Percentiles rank a stretch among this genome's conserved stretches.
Evolutionary conservation across 2,329 filamentous ascomycete species (phyloP).

Genomic region (Daldinia sp.): DNA sequence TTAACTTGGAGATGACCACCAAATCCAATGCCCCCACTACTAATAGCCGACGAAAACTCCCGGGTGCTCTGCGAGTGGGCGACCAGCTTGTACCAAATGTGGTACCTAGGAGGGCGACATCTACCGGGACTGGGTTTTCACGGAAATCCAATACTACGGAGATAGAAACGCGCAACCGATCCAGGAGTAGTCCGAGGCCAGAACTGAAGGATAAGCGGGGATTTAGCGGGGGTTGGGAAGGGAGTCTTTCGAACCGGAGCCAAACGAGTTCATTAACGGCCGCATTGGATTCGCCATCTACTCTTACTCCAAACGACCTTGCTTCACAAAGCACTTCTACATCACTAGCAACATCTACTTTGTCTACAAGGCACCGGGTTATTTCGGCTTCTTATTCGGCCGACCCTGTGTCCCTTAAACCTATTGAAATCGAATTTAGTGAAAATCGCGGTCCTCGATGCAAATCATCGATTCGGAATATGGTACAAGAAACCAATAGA

Average conservation of each 20-base stretch:
- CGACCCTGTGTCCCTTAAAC: conserved; percentile 23
- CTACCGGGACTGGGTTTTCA: conserved; percentile 58
- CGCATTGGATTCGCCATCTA: conserved; percentile 21
- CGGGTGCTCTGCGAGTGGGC: conserved; percentile 20
- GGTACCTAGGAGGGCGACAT: conserved; percentile 53
- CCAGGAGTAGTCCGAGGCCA: conserved; percentile 12
- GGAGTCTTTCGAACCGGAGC: conserved; percentile 32
- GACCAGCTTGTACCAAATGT: conserved; percentile 29
- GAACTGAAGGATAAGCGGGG: conserved; percentile 36
- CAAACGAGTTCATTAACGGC: conserved; percentile 34
- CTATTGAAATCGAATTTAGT: conserved; percentile 7
- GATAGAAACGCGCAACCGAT: conserved; percentile 25
- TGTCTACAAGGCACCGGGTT: conserved; percentile 31
- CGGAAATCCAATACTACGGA: conserved; percentile 47
- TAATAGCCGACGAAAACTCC: conserved; percentile 28
- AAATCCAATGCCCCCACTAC: conserved; percentile 19
- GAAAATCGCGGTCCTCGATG: conserved; percentile 7
- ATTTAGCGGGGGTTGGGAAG: conserved; percentile 45
- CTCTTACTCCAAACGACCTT: conserved; percentile 11
- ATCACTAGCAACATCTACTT: conserved; percentile 31
- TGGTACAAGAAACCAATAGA: not conserved
- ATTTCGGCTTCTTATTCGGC: conserved; percentile 39
- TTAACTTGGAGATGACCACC: conserved; percentile 28
- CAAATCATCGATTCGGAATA: not conserved
- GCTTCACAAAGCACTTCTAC: conserved; percentile 12